Evolutionary conservation across 495 filamentous ascomycete genomes (phyloP).

Genomic region (Penicillium goetzii): DNA sequence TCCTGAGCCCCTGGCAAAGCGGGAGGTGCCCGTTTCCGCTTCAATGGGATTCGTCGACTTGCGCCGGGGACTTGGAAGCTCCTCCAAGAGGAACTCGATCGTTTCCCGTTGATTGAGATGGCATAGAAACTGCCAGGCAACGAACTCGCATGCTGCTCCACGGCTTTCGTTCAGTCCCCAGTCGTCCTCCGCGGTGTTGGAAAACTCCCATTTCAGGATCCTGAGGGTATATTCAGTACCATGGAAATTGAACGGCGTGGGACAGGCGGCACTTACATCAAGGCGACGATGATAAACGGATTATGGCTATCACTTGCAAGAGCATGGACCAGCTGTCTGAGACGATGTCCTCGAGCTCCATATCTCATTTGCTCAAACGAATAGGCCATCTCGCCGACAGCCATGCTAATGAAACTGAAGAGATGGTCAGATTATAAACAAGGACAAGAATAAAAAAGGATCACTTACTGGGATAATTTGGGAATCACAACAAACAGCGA

Average conservation of each 20-base stretch:
- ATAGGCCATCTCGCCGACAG: slow-evolving; percentile 64
- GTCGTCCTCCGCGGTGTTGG: slow-evolving; percentile 61
- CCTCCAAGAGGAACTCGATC: slow-evolving; percentile 82
- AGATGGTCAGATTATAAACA: background rate
- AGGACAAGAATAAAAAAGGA: background rate
- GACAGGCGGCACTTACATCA: slow-evolving; percentile 61
- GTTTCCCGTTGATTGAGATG: slow-evolving; percentile 78
- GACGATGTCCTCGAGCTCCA: slow-evolving; percentile 62
- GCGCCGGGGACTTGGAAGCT: slow-evolving; percentile 56
- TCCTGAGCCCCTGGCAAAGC: slow-evolving; percentile 18
- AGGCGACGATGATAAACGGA: slow-evolving; percentile 72
- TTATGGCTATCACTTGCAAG: slow-evolving; percentile 69
- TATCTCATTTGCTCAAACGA: slow-evolving; percentile 82
- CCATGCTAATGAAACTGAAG: slow-evolving; percentile 51
- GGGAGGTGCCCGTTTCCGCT: slow-evolving; percentile 32
- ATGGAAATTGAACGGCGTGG: background rate
- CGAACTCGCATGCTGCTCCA: slow-evolving; percentile 85
- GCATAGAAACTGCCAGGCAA: slow-evolving; percentile 86
- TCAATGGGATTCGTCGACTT: slow-evolving; percentile 27
- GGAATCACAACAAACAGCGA: slow-evolving; percentile 66
- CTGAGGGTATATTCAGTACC: slow-evolving; percentile 42
- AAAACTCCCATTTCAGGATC: slow-evolving; percentile 80
- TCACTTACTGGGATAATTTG: slow-evolving; percentile 65
- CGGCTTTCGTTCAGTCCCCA: slow-evolving; percentile 74
- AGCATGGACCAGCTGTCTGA: slow-evolving; percentile 67